A percentile compares a stretch with the other conserved stretches of the same genome.
Evolutionary conservation across 306 rosid species (phyloP).

Genomic region (Medicago truncatula): DNA sequence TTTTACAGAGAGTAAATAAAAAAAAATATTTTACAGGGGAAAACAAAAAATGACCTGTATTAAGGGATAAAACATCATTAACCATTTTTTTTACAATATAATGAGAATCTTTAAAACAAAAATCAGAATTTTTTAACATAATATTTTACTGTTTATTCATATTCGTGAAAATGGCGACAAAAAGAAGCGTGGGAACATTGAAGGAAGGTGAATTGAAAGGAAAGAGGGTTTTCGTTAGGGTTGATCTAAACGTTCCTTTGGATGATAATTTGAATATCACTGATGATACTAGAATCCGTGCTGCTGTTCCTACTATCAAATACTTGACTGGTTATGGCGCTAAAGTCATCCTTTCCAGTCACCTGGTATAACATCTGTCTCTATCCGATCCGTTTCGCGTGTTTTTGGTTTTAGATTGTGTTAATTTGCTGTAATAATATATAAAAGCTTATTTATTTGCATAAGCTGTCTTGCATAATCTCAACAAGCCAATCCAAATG

Average conservation of each 20-base stretch:
- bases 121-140: no score
- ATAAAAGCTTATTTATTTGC: no score
- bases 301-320: constrained; percentile 91
- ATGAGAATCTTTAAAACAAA: no score
- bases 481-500: no score
- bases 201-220: constrained; percentile 92
- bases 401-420: background rate
- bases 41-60: no score
- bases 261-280: constrained; percentile 82
- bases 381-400: background rate
- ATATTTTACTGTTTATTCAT: no score
- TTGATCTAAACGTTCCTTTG: constrained; percentile 94
- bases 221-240: constrained; percentile 88
- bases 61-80: no score
- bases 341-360: constrained; percentile 73
- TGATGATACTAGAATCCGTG: constrained; percentile 90
- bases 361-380: constrained; percentile 55
- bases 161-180: constrained; percentile 71
- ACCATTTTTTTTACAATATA: no score
- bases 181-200: constrained; percentile 84
- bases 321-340: constrained; percentile 77
- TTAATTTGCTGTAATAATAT: no score
- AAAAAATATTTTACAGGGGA: no score
- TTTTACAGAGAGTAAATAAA: no score
- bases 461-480: no score